Evolutionary conservation across 306 rosid genomes (phyloP), one percentile per base, ranked within the genome.

Genomic region (Vachellia collinsii): DNA sequence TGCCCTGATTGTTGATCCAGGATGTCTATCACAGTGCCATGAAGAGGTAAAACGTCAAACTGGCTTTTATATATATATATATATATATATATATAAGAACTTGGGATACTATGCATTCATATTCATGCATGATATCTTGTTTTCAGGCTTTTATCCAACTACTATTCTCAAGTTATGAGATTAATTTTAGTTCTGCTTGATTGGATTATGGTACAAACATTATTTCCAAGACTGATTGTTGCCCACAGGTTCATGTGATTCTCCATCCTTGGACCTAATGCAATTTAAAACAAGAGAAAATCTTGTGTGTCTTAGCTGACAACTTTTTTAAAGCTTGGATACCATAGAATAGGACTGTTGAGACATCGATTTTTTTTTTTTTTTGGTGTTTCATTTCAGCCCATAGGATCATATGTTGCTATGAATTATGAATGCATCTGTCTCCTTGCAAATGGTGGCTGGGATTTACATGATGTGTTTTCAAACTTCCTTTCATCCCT

Each of bases 1-100:
- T 83, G 98, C 97, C 63, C 85, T 92, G 72, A 92, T 94, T 59
- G 91, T 94, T 81, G 98, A 94, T 87, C 97, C 96, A 25, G 98
- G 98, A 76, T 94, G 98, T 77, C 84, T 77, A 67, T 88, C 94
- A 82, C 72, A 85, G 73, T 86, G 87, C 83, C 90, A 94, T 80
- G 89, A 79, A 83, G 97, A 92, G 98, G 98, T 94, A 83, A 64
- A 58, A 10, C 36, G 2, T 43, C 23, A 20, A 43, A 12, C 22
- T 44, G 75, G 5, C 34, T 10, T 58, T 0, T 0, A 8, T 8
- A 58, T 23, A 11, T 59, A 13, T 47, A 47, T 47, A 47, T 47
- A 47, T 11, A 47, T 47, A 47, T 72, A 11, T 22, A n/a, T n/a
- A n/a, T n/a, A n/a, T n/a, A 19, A 23, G 42, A 12, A n/a, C 62